A percentile compares a stretch with the other conserved stretches of the same genome.
phyloP scores from a whole-genome alignment of 2,329 filamentous ascomycete species.

The Aspergillus terreus region DNA sequence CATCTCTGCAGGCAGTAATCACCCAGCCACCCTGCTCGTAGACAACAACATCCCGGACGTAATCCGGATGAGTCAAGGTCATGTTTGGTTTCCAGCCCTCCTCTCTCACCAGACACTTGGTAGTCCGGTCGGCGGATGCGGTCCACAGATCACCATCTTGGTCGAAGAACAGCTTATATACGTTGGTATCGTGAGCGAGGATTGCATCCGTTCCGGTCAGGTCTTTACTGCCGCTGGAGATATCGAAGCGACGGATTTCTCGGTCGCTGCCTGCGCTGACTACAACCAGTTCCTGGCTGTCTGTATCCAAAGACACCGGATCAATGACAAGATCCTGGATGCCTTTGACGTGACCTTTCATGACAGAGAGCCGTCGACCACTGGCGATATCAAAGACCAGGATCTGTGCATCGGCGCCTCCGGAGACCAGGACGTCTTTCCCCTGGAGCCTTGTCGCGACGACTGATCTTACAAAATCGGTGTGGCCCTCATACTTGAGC shows the following conservation, averaged over 20 bases:
- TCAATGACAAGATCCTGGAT: constrained; percentile 78
- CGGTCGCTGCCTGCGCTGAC: constrained; percentile 79
- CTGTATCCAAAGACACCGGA: constrained; percentile 52
- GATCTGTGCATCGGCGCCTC: constrained; percentile 73
- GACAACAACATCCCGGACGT: constrained; percentile 77
- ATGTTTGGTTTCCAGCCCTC: constrained; percentile 70
- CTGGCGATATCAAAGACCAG: constrained; percentile 76
- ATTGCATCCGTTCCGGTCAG: constrained; percentile 62
- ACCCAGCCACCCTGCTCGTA: constrained; percentile 69
- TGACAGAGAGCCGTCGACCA: constrained; percentile 65
- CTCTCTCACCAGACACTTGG: constrained; percentile 70
- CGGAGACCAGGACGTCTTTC: constrained; percentile 65
- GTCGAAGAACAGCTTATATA: constrained; percentile 78
- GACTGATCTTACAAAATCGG: constrained; percentile 87
- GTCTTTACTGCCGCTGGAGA: constrained; percentile 28
- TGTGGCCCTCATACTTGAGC: constrained; percentile 70
- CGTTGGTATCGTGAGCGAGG: constrained; percentile 81
- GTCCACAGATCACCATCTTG: constrained; percentile 78
- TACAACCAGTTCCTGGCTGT: constrained; percentile 48
- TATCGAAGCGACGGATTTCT: constrained; percentile 65
- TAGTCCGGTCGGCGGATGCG: constrained; percentile 83
- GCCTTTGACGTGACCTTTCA: constrained; percentile 75
- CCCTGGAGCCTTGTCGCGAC: constrained; percentile 59
- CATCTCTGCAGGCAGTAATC: constrained; percentile 83
- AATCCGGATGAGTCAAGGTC: constrained; percentile 75